These are phyloP conservation scores for Bassia scoparia DNA, from an alignment of 148 eudicot genomes.

Conservation along the genomic window DNA sequence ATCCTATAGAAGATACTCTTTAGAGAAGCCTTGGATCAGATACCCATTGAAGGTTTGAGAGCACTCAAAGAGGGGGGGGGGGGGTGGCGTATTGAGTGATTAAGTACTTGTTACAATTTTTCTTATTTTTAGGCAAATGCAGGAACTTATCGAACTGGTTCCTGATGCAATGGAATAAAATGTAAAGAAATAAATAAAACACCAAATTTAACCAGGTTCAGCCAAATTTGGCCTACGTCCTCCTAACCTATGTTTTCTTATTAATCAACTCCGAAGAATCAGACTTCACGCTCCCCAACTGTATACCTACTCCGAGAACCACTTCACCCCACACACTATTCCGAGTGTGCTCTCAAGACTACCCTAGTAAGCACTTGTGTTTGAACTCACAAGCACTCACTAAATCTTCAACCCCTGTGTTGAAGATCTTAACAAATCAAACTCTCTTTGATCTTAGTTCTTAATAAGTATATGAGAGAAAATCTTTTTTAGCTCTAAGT, in stretches of 20 bases:
- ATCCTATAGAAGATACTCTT: no score
- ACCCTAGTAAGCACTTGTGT: neutral
- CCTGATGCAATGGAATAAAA: neutral
- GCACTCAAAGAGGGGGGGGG: no score
- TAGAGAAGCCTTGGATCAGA: no score
- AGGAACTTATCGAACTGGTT: neutral
- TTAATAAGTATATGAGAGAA: no score
- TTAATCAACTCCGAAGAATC: no score
- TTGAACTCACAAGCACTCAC: neutral
- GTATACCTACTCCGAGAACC: neutral
- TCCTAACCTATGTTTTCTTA: neutral
- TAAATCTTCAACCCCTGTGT: neutral
- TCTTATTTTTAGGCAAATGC: no score
- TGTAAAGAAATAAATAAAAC: neutral
- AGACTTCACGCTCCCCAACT: no score
- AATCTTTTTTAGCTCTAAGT: no score
- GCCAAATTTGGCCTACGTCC: neutral
- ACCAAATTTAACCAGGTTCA: neutral
- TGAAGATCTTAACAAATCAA: neutral
- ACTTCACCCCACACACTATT: neutral
- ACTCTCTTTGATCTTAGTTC: no score
- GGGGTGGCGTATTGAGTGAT: no score
- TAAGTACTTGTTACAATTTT: no score
- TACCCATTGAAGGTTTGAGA: no score
- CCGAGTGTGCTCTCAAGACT: neutral